Conservation (phyloP, 2,329 filamentous ascomycete genomes). For the Fusarium tjaetaba region DNA sequence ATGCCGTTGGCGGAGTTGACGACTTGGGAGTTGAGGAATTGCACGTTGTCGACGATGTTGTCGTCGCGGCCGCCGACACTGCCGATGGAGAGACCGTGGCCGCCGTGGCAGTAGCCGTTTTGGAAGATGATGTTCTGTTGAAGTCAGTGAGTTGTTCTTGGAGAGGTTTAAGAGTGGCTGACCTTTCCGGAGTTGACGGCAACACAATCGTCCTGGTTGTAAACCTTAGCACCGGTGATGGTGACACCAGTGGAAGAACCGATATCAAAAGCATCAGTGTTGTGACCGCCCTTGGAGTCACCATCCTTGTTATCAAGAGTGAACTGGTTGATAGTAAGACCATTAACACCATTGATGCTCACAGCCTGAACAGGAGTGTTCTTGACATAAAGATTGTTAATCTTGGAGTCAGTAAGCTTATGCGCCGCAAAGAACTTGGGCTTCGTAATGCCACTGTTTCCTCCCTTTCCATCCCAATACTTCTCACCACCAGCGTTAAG, state of each 20-base stretch:
- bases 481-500: conserved; percentile 34
- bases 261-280: conserved; percentile 70
- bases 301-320: conserved; percentile 53
- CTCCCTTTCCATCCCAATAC: conserved; percentile 38
- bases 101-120: conserved; percentile 55
- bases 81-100: conserved; percentile 56
- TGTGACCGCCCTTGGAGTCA: conserved; percentile 53
- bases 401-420: conserved; percentile 43
- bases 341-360: conserved; percentile 49
- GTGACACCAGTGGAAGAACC: conserved; percentile 59
- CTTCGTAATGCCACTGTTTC: conserved; percentile 32
- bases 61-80: conserved; percentile 58
- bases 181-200: conserved; percentile 62
- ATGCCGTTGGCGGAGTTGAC: conserved; percentile 62
- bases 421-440: conserved; percentile 42
- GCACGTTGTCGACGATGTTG: conserved; percentile 63
- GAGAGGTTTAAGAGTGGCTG: accelerated
- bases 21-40: conserved; percentile 59
- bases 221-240: conserved; percentile 62
- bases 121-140: conserved; percentile 55
- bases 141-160: accelerated
- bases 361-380: conserved; percentile 56
- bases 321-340: conserved; percentile 50
- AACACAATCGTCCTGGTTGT: conserved; percentile 71
- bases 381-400: conserved; percentile 51